Base-by-base conservation (phyloP, 352 stramenopile genomes). In the Albugo laibachii region DNA sequence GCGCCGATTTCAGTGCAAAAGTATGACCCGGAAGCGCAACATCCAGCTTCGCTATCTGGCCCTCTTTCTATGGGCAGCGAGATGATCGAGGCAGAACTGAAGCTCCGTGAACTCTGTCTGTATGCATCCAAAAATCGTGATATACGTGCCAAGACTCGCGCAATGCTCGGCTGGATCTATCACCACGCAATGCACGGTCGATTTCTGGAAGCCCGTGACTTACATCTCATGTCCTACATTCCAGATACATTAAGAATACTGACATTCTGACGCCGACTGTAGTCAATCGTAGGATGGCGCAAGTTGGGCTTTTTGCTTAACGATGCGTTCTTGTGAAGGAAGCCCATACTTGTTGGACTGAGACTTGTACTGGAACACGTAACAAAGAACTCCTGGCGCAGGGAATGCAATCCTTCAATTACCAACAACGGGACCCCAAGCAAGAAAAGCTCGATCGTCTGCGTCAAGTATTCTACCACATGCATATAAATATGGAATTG, bases 401-500 rank as follows among this genome's bases (percentile, higher is more conserved):
- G 61, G 92, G 92, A 36, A 74, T 88, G 60, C 72, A 92, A 70
- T 71, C 80, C 63, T 75, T 96, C 84, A 69, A 83, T 19, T 82
- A 75, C 56, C 68, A 80, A 56, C 92, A 99, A 57, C 95, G 95
- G 55, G 95, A 94, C 58, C 65, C 86, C 5, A 93, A 98, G 57
- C 84, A 98, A 66, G 94, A 99, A 65, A 96, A 96, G 46, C 73
- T 93, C 8, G 95, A 99, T 61, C 93, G 94, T 48, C 86, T 95
- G 63, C 78, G 95, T 39, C 88, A 97, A 58, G 77, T 98, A 49
- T 94, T 95, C 24, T 98, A 97, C 72, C 95, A 99, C 70, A 96
- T 98, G 84, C 95, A 99, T 71, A 97, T 99, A 60, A 98, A 98
- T 64, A 66, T 98, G 15, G 95, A 99, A 58, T 58, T 99, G 54